A percentile compares a stretch with the other conserved stretches of the same genome.
Conservation (phyloP, 768 basidiomycete species). For the Rhizopogon vinicolor region DNA sequence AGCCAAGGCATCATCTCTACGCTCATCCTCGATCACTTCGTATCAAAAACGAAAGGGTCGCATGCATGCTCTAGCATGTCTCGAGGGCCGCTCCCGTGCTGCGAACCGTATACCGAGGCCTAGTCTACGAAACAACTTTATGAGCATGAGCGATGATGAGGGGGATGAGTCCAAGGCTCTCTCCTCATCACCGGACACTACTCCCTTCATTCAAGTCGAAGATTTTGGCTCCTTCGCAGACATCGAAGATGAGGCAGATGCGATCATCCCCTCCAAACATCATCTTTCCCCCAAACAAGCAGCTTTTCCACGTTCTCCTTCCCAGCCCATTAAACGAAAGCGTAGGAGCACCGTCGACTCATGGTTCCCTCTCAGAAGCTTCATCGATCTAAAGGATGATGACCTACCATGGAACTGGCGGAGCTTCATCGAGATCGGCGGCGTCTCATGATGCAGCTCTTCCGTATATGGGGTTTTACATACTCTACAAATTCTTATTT, state of each 20-base stretch:
- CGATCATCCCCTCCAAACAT: constrained; percentile 14
- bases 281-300: constrained; percentile 10
- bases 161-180: constrained; percentile 30
- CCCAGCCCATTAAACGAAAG: constrained; percentile 17
- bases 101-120: constrained; percentile 16
- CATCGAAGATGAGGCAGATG: constrained; percentile 28
- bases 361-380: constrained; percentile 57
- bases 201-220: constrained; percentile 12
- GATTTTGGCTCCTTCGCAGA: constrained; percentile 23
- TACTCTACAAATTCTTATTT: constrained; percentile 7
- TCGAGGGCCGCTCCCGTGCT: constrained; percentile 48
- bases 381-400: constrained; percentile 59
- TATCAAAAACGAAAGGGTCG: constrained; percentile 44
- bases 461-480: background rate
- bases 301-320: constrained; percentile 6
- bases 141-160: constrained; percentile 66
- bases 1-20: constrained; percentile 13
- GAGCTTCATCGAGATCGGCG: constrained; percentile 58
- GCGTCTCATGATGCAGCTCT: constrained; percentile 12
- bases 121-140: constrained; percentile 44
- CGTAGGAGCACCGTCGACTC: constrained; percentile 41
- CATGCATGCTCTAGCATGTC: constrained; percentile 56
- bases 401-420: constrained; percentile 51
- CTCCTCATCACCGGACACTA: constrained; percentile 7
- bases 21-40: constrained; percentile 39